phyloP scores from a whole-genome alignment of 768 basidiomycete genomes.

The Suillus fuscotomentosus region DNA sequence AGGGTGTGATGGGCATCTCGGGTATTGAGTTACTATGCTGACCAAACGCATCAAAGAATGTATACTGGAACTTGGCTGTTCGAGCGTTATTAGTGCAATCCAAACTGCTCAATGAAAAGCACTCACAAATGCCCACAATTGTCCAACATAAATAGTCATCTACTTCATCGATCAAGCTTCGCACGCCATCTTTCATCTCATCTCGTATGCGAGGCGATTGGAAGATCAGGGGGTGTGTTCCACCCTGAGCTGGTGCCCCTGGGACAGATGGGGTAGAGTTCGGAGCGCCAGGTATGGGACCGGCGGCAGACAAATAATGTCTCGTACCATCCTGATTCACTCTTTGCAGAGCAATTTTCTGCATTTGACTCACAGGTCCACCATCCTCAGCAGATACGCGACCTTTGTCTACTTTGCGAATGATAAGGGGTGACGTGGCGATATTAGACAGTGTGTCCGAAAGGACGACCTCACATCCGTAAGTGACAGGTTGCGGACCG shows the following conservation, averaged over 20 bases:
- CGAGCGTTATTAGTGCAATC: constrained; percentile 18
- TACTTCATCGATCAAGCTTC: constrained; percentile 80
- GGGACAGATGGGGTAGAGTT: constrained; percentile 69
- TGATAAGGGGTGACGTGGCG: constrained; percentile 79
- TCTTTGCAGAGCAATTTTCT: constrained; percentile 89
- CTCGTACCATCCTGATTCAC: constrained; percentile 79
- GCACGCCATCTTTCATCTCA: constrained; percentile 76
- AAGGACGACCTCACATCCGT: constrained; percentile 86
- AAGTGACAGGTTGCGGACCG: constrained; percentile 84
- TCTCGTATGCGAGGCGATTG: constrained; percentile 78
- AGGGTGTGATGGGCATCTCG: constrained; percentile 81
- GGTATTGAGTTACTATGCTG: constrained; percentile 70
- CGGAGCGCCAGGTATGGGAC: constrained; percentile 76
- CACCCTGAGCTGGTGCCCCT: constrained; percentile 73
- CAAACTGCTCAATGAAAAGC: constrained; percentile 10
- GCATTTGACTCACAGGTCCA: constrained; percentile 94
- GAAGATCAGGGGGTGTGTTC: constrained; percentile 80
- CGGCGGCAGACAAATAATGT: constrained; percentile 87
- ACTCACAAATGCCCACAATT: constrained; percentile 90
- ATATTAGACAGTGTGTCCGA: constrained; percentile 85
- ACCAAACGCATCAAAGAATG: constrained; percentile 88
- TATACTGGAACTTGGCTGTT: constrained; percentile 89
- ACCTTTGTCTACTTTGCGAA: constrained; percentile 92
- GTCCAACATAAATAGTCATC: constrained; percentile 97
- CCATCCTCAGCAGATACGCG: constrained; percentile 84